phyloP scores from a whole-genome alignment of 805 yeast genomes.

The Candida sphagnicola region DNA sequence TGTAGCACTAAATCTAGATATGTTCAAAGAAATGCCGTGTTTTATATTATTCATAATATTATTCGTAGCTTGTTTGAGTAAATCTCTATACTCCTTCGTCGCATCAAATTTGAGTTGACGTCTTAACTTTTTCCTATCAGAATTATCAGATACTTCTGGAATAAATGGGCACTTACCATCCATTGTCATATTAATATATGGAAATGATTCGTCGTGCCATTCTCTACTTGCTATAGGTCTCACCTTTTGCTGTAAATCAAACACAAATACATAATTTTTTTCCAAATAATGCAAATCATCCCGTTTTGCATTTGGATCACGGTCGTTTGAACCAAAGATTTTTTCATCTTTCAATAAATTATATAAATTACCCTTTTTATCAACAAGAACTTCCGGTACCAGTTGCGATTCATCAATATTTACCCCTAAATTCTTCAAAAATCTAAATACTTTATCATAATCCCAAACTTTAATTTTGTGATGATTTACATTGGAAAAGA shows the following conservation, averaged over 20 bases:
- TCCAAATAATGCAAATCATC: conserved; percentile 83
- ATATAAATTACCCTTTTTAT: conserved; percentile 17
- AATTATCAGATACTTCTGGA: conserved; percentile 48
- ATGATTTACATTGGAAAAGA: conserved; percentile 58
- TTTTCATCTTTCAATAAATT: conserved; percentile 80
- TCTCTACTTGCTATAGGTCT: conserved; percentile 83
- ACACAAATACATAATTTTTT: conserved; percentile 66
- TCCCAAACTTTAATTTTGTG: conserved; percentile 81
- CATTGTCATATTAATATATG: conserved; percentile 56
- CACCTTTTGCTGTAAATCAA: conserved; percentile 71
- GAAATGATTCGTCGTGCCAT: conserved; percentile 57
- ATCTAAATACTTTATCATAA: conserved; percentile 77
- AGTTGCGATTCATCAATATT: conserved; percentile 20
- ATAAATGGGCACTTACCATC: conserved; percentile 83
- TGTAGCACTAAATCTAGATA: conserved; percentile 17
- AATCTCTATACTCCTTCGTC: conserved; percentile 37
- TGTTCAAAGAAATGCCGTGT: conserved; percentile 11
- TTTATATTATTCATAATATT: conserved; percentile 28
- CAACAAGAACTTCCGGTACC: not conserved
- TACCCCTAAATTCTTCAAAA: conserved; percentile 58
- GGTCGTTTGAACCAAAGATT: conserved; percentile 78
- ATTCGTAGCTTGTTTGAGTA: conserved; percentile 30
- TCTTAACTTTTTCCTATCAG: conserved; percentile 37
- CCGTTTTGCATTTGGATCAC: conserved; percentile 80
- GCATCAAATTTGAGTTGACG: conserved; percentile 38